Conservation (phyloP, 345 rosid genomes). For the Adansonia digitata region DNA sequence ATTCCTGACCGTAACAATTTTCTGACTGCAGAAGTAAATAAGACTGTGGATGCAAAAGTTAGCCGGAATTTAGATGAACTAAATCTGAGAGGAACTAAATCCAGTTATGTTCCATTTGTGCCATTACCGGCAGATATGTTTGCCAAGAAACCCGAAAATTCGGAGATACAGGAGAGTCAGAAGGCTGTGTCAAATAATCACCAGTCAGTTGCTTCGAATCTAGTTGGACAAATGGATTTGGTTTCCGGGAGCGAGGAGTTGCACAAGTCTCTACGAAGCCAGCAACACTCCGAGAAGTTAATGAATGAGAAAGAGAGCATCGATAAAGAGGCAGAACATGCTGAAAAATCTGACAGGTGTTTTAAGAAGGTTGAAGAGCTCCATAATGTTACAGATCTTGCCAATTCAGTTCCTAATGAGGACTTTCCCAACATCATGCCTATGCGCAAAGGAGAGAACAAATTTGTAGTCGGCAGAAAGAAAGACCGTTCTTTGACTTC, state of each 20-base stretch:
- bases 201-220: conserved; percentile 17
- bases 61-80: conserved; percentile 37
- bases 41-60: conserved; percentile 16
- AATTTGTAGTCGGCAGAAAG: conserved; percentile 72
- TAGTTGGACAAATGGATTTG: conserved; percentile 16
- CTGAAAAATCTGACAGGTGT: conserved; percentile 65
- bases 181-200: conserved; percentile 18
- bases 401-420: conserved; percentile 38
- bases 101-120: conserved; percentile 62
- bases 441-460: conserved; percentile 68
- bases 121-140: conserved; percentile 77
- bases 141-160: conserved; percentile 47
- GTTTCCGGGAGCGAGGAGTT: conserved; percentile 9
- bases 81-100: conserved; percentile 31
- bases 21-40: conserved; percentile 18
- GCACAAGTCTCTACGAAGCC: conserved; percentile 11
- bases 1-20: conserved; percentile 6
- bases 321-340: conserved; percentile 37
- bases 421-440: conserved; percentile 76
- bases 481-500: conserved; percentile 74
- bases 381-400: conserved; percentile 45
- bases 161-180: conserved; percentile 22
- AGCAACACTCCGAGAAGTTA: conserved; percentile 17
- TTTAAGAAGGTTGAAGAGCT: conserved; percentile 58
- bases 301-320: conserved; percentile 17